Evolutionary conservation across 176 grass and related monocot genomes (phyloP), one percentile per base, ranked within the genome.

Genomic region (Juncus inflexus): DNA sequence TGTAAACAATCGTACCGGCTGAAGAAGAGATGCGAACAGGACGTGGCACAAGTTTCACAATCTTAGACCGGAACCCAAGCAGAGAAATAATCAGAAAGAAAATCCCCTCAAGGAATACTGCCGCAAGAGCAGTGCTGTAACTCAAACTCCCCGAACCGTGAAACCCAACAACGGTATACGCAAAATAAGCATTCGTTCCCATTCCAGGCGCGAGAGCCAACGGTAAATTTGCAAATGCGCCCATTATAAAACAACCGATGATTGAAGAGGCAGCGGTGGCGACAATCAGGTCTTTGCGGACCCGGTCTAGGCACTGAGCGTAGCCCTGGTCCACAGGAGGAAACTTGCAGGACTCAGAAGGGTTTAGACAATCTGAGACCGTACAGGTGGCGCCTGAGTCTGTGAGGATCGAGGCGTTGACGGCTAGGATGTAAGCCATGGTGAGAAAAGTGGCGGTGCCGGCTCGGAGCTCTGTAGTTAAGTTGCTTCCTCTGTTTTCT

Each of bases 391-490:
- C 89, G 3, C 89, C 89, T 0, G 89, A 94, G 75, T 94, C 84
- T 12, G 84, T 62, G 14, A 94, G 72, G 77, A 94, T 94, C 61
- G 89, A 88, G 8, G 89, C 84, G 75, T 94, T 94, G 0, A 88
- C 84, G 19, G 89, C 89, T 11, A 94, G 84, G 72, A 94, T 94
- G 73, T 94, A 94, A 0, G 89, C 81, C 89, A 94, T 94, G 41
- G 89, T 94, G 12, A 94, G 81, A 67, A 94, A 94, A 7, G 89
- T 94, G 55, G 89, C 64, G 2, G 81, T 88, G n/a, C 89, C 89
- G 8, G 89, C 89, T 41, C 84, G 84, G 12, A 94, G 75, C 85
- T 94, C 89, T 2, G 84, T 94, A 2, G 84, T 94, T 78, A 88
- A 94, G 6, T 79, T 94, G 2, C 76, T 85, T 4, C 89, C 81